These are phyloP conservation scores for Blastobotrys chiropterorum DNA, from an alignment of 805 yeast species.

Conservation along the genomic window DNA sequence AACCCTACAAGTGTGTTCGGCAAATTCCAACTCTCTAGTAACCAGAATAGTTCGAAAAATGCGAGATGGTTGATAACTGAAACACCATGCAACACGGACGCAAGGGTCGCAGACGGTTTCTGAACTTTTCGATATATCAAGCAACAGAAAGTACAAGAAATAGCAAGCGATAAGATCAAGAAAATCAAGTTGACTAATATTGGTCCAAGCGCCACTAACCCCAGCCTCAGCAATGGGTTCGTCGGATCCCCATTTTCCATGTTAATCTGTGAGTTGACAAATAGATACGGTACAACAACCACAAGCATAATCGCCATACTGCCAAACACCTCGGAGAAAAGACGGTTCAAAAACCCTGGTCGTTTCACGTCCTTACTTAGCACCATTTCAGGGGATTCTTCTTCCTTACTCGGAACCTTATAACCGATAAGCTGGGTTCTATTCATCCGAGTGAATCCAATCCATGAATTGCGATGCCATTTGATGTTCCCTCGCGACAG, in stretches of 20 bases:
- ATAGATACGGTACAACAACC: slow-evolving; percentile 53
- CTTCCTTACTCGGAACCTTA: slow-evolving; percentile 34
- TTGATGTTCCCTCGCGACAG: slow-evolving; percentile 69
- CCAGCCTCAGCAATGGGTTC: slow-evolving; percentile 50
- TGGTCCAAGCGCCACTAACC: slow-evolving; percentile 31
- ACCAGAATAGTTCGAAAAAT: slow-evolving; percentile 58
- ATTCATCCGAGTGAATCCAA: slow-evolving; percentile 61
- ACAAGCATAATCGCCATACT: slow-evolving; percentile 54
- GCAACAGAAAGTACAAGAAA: not conserved
- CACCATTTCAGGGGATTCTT: not conserved
- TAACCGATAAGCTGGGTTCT: slow-evolving; percentile 91
- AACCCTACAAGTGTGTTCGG: slow-evolving; percentile 55
- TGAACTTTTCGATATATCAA: slow-evolving; percentile 50
- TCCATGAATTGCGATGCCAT: slow-evolving; percentile 73
- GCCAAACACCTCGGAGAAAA: slow-evolving; percentile 62
- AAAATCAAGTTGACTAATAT: slow-evolving; percentile 19
- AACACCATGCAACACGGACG: slow-evolving; percentile 48
- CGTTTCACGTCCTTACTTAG: slow-evolving; percentile 25
- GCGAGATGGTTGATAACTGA: slow-evolving; percentile 49
- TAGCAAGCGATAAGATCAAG: slow-evolving; percentile 18
- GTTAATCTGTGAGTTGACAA: slow-evolving; percentile 54
- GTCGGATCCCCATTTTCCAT: slow-evolving; percentile 48
- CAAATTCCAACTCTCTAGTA: slow-evolving; percentile 62
- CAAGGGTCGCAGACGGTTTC: slow-evolving; percentile 46
- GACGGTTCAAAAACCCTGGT: slow-evolving; percentile 63